phyloP scores from a whole-genome alignment of 2,329 filamentous ascomycete species.

The Arthrocladium fulminans region DNA sequence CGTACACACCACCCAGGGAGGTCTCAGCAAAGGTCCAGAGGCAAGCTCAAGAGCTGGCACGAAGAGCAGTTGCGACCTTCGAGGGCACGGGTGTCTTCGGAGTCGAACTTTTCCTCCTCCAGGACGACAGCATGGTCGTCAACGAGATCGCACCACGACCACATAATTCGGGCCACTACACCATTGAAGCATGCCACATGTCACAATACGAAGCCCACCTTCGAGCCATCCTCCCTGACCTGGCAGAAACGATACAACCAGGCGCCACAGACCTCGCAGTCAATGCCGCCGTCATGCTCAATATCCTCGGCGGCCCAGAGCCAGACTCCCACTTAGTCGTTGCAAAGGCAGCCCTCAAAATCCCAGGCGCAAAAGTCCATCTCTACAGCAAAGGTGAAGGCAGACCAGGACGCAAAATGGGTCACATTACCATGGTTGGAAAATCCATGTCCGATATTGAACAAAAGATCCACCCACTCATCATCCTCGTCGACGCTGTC shows the following conservation, averaged over 20 bases:
- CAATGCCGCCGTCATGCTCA: slow-evolving; percentile 44
- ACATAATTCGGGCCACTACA: slow-evolving; percentile 93
- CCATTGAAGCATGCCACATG: slow-evolving; percentile 80
- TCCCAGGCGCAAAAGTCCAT: slow-evolving; percentile 59
- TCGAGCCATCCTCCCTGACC: slow-evolving; percentile 58
- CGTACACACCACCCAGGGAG: slow-evolving; percentile 72
- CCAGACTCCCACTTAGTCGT: slow-evolving; percentile 52
- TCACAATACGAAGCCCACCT: slow-evolving; percentile 92
- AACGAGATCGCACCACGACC: slow-evolving; percentile 79
- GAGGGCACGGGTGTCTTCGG: slow-evolving; percentile 89
- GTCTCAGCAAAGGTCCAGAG: slow-evolving; percentile 53
- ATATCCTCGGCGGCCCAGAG: slow-evolving; percentile 51
- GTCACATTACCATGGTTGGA: slow-evolving; percentile 77
- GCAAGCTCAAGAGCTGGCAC: slow-evolving; percentile 66
- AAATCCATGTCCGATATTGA: slow-evolving; percentile 60
- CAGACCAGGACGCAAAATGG: slow-evolving; percentile 85
- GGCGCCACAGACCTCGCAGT: slow-evolving; percentile 39
- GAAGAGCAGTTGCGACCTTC: slow-evolving; percentile 68
- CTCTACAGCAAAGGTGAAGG: slow-evolving; percentile 83
- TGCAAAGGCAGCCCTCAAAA: slow-evolving; percentile 48
- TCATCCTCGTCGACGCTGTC: slow-evolving; percentile 72
- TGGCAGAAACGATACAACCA: slow-evolving; percentile 52
- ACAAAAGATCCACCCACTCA: slow-evolving; percentile 58
- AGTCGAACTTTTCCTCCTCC: slow-evolving; percentile 86
- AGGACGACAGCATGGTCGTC: slow-evolving; percentile 62